These are phyloP conservation scores for Boletus barrowsii DNA, from an alignment of 768 basidiomycete species.

Conservation along the genomic window DNA sequence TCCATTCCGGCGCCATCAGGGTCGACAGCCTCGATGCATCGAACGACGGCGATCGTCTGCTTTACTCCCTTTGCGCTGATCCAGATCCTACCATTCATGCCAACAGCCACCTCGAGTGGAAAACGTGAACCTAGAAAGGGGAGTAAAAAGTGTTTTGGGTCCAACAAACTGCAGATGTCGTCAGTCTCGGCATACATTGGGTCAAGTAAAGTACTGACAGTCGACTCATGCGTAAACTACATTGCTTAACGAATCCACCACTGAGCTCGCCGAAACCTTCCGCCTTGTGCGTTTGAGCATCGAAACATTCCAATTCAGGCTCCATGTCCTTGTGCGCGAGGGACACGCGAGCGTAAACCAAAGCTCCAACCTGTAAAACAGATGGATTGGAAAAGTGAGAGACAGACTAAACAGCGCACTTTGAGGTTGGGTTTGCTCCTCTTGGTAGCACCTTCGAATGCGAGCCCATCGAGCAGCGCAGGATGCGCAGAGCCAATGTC, in stretches of 20 bases:
- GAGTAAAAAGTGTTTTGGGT: slow-evolving; percentile 79
- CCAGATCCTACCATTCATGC: slow-evolving; percentile 93
- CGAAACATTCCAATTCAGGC: slow-evolving; percentile 95
- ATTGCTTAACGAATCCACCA: slow-evolving; percentile 78
- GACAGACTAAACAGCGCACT: slow-evolving; percentile 38
- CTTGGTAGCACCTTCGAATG: slow-evolving; percentile 96
- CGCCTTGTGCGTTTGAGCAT: slow-evolving; percentile 87
- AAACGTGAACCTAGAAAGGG: slow-evolving; percentile 77
- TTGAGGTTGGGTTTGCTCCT: slow-evolving; percentile 92
- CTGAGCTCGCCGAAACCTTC: slow-evolving; percentile 94
- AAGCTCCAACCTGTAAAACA: slow-evolving; percentile 68
- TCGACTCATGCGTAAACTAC: slow-evolving; percentile 83
- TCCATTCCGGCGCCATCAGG: slow-evolving; percentile 67
- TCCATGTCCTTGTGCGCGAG: slow-evolving; percentile 98
- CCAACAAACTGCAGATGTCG: slow-evolving; percentile 56
- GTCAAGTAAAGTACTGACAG: slow-evolving; percentile 49
- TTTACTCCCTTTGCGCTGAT: slow-evolving; percentile 68
- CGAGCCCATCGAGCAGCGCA: slow-evolving; percentile 82
- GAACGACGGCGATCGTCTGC: slow-evolving; percentile 69
- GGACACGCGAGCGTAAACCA: slow-evolving; percentile 91
- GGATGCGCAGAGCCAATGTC: slow-evolving; percentile 89
- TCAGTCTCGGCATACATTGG: slow-evolving; percentile 2
- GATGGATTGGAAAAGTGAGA: slow-evolving; percentile 5
- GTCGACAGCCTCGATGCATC: slow-evolving; percentile 82
- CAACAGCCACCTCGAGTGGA: slow-evolving; percentile 85